Conservation (phyloP, 345 rosid genomes). For the Geranium brycei region DNA sequence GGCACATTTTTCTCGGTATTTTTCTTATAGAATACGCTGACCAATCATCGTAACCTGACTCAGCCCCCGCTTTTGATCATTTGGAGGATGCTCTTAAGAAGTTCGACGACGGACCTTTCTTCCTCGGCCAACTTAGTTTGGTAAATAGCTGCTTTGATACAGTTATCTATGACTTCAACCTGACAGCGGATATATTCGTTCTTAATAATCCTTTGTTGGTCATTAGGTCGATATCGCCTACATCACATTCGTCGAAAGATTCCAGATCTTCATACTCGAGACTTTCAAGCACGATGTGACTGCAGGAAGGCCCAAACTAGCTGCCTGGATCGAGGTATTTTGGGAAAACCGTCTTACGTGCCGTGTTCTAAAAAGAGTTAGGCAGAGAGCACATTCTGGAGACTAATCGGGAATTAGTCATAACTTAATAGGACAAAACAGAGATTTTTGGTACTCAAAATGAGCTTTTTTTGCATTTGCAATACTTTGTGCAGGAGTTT, state of each 20-base stretch:
- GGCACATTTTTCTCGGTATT: neutral
- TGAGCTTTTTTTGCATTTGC: neutral
- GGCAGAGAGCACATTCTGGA: too few relatives aligned
- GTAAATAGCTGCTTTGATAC: constrained; percentile 19
- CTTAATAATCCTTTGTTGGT: neutral
- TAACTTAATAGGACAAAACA: too few relatives aligned
- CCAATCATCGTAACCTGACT: constrained; percentile 8
- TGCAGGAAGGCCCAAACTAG: constrained; percentile 59
- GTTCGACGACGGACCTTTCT: constrained; percentile 75
- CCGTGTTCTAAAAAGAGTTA: too few relatives aligned
- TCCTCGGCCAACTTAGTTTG: constrained; percentile 70
- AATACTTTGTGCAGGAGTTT: constrained; percentile 32
- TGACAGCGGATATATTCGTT: too few relatives aligned
- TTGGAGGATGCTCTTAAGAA: constrained; percentile 54
- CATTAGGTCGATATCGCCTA: constrained; percentile 66
- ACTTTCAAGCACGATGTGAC: constrained; percentile 42
- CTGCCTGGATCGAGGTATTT: constrained; percentile 64
- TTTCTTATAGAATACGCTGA: neutral
- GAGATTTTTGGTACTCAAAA: neutral
- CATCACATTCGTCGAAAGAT: constrained; percentile 56
- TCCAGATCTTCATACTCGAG: constrained; percentile 37
- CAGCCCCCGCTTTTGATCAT: constrained; percentile 63
- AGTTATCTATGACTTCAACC: too few relatives aligned
- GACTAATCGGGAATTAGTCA: too few relatives aligned
- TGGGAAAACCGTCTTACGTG: neutral